phyloP scores from a whole-genome alignment of 2,329 filamentous ascomycete genomes.

The Didymella lethalis region DNA sequence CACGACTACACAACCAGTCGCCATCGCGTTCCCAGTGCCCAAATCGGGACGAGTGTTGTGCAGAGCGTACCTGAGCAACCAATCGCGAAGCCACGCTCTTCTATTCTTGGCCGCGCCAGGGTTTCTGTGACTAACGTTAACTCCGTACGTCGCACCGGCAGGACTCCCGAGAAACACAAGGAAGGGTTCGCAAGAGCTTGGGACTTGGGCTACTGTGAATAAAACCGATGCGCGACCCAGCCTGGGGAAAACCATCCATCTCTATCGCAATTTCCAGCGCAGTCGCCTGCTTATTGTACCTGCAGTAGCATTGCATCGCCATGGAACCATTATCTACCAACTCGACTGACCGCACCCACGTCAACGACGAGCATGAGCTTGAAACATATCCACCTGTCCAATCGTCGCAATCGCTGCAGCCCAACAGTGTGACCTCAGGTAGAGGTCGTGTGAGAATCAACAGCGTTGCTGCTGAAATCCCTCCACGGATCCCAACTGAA shows the following conservation, averaged over 20 bases:
- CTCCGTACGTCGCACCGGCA: conserved; percentile 1
- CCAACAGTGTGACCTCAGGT: conserved; percentile 22
- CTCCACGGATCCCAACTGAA: conserved; percentile 6
- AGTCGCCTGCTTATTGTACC: conserved; percentile 1
- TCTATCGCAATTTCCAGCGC: not conserved
- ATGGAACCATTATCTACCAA: conserved; percentile 32
- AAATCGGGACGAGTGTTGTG: conserved; percentile 8
- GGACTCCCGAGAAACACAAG: conserved; percentile 5
- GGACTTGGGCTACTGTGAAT: not conserved
- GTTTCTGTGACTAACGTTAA: conserved; percentile 21
- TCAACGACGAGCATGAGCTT: conserved; percentile 21
- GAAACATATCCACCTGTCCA: conserved; percentile 10
- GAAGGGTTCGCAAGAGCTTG: conserved; percentile 7
- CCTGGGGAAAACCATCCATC: not conserved
- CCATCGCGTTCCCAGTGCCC: conserved; percentile 14
- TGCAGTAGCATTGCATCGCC: conserved; percentile 18
- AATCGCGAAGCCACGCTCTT: conserved; percentile 14
- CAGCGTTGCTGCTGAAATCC: conserved; percentile 37
- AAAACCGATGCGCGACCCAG: conserved; percentile 10
- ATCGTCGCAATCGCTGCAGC: conserved; percentile 22
- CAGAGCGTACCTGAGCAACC: not conserved
- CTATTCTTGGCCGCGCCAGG: conserved; percentile 11
- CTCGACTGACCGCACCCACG: conserved; percentile 21
- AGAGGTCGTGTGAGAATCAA: conserved; percentile 39
- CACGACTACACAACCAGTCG: conserved; percentile 3